phyloP scores from a whole-genome alignment of 306 rosid genomes.

The Lathyrus aphaca region DNA sequence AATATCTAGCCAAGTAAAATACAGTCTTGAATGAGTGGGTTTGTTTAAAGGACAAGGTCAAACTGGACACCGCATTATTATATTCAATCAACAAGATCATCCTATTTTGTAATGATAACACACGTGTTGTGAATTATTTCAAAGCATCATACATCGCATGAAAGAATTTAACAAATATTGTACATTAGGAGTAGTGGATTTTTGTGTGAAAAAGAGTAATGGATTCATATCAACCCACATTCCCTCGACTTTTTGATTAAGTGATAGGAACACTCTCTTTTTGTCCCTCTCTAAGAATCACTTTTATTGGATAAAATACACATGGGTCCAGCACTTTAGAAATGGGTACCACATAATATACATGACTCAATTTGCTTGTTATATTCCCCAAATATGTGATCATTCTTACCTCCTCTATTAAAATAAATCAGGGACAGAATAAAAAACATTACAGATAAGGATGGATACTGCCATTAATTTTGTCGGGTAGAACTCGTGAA shows the following conservation, averaged over 20 bases:
- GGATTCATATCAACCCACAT: constrained; percentile 1
- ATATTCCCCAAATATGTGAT: constrained; percentile 1
- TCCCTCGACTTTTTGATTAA: constrained; percentile 10
- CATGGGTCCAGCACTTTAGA: no score
- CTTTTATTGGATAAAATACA: no score
- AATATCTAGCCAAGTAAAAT: constrained; percentile 3
- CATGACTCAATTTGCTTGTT: constrained; percentile 15
- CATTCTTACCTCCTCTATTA: background rate
- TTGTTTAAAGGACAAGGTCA: constrained; percentile 14
- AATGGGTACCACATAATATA: background rate
- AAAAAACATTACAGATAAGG: background rate
- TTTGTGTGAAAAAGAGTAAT: no score
- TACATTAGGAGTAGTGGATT: constrained; percentile 2
- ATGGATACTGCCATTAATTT: background rate
- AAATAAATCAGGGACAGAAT: background rate
- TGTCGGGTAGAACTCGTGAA: no score
- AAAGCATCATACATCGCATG: constrained; percentile 24
- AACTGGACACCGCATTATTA: constrained; percentile 22
- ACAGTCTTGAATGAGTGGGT: constrained; percentile 27
- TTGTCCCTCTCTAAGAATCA: no score
- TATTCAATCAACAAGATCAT: constrained; percentile 18
- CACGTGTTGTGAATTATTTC: constrained; percentile 9
- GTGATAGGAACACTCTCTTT: no score
- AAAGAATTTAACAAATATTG: constrained; percentile 18
- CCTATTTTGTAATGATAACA: constrained; percentile 29